Percentiles rank a stretch among this genome's conserved stretches.
Conservation (phyloP, 805 yeast species). For the Starmerella khaoyaiensis region DNA sequence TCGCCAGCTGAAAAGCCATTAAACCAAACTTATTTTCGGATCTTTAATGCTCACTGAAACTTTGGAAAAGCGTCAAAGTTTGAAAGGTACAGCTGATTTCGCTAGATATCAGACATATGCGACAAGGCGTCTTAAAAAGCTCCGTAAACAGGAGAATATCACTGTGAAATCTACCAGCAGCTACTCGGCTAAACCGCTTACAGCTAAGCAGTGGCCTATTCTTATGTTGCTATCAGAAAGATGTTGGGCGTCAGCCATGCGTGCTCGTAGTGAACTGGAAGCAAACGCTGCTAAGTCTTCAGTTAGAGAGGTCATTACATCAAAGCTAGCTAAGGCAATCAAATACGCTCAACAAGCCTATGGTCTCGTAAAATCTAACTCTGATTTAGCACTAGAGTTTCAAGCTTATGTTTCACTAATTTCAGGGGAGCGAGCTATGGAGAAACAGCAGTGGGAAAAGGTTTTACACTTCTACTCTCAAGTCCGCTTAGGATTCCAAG, state of each 20-base stretch:
- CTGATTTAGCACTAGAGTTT: constrained; percentile 18
- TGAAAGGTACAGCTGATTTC: constrained; percentile 56
- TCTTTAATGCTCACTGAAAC: constrained; percentile 17
- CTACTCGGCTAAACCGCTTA: constrained; percentile 34
- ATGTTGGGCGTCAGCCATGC: constrained; percentile 56
- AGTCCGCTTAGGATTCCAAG: constrained; percentile 50
- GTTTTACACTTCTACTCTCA: constrained; percentile 44
- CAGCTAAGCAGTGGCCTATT: constrained; percentile 37
- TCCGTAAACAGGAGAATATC: constrained; percentile 52
- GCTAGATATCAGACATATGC: constrained; percentile 52
- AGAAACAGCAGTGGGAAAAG: constrained; percentile 41
- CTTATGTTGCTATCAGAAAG: constrained; percentile 57
- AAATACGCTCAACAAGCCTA: constrained; percentile 34
- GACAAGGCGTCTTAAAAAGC: constrained; percentile 45
- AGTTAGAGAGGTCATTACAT: constrained; percentile 35
- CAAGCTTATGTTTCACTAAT: constrained; percentile 33
- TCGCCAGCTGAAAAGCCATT: not conserved
- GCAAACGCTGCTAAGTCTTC: constrained; percentile 36
- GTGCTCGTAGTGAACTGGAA: constrained; percentile 43
- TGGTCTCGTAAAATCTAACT: constrained; percentile 11
- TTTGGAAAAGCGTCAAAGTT: constrained; percentile 22
- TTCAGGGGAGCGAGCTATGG: constrained; percentile 40
- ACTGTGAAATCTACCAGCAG: constrained; percentile 51
- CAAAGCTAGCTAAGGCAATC: constrained; percentile 57
- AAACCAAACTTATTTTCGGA: no score